Evolutionary conservation across 177 flowering plant species (phyloP), one percentile per base, ranked within the genome.

Genomic region (Vitis hybrid): DNA sequence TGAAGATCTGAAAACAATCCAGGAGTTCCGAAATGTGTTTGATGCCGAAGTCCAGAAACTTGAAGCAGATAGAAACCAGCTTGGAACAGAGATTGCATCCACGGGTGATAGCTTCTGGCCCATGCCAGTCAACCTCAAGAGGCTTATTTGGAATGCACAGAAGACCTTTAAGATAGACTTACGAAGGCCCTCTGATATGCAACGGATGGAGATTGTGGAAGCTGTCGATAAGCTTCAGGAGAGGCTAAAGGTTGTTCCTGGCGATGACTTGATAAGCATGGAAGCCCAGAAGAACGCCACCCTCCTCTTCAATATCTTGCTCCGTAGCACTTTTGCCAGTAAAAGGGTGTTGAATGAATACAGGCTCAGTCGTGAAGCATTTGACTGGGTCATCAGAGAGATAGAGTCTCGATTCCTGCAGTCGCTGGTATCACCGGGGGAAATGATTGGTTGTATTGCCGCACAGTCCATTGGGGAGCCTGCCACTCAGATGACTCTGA

Each of bases 381-480:
- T 95, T 77, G 99, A 94, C 17, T 95, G 99, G 99, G 98, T 95
- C 63, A 85, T 94, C 73, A 98, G 99, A 73, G 99, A 95, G 79
- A 91, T 95, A 54, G 99, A 95, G 66, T 89, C 99, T 59, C 86
- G 99, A 7, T 95, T 95, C 77, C 77, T 92, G 57, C 99, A 94
- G 71, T 95, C 99, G 53, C 78, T 95, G 64, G 99, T 94, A 9
- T 98, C 99, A 17, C 90, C 98, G 11, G 97, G 99, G 17, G 99
- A 95, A 83, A 95, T 95, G 99, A 95, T 95, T 75, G 99, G 99
- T 11, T 95, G 99, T 86, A 97, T 94, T 78, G 99, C 99, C 66
- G 99, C 99, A 12, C 99, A 95, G 62, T 95, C 99, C 22, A 95
- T 95, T 78, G 99, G 99, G 69, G 98, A 95, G 78, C 99, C 99